phyloP scores from a whole-genome alignment of 305 asterid genomes.

The Solanum hybrid region DNA sequence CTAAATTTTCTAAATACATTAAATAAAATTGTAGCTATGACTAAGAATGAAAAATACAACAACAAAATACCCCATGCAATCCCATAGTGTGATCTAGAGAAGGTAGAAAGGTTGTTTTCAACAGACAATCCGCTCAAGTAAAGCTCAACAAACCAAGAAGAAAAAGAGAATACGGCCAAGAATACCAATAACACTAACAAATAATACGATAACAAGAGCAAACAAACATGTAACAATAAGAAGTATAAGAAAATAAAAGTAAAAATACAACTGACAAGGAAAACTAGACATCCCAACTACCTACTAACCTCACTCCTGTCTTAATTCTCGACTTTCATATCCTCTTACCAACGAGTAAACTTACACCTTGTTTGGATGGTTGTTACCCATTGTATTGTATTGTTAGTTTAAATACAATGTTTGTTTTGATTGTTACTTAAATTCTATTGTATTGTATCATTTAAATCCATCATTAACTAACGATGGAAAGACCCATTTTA shows the following conservation, averaged over 20 bases:
- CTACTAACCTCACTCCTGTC: too few species aligned
- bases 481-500: too few species aligned
- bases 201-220: not conserved
- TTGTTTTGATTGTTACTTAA: too few species aligned
- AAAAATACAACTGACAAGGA: not conserved
- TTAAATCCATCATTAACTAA: too few species aligned
- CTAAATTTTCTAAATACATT: not conserved
- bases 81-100: not conserved
- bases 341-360: too few species aligned
- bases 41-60: not conserved
- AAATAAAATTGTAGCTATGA: not conserved
- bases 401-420: too few species aligned
- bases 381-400: too few species aligned
- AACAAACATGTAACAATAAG: not conserved
- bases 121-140: not conserved
- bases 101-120: not conserved
- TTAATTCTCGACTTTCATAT: too few species aligned
- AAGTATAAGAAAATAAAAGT: not conserved
- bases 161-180: not conserved
- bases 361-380: too few species aligned
- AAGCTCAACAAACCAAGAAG: not conserved
- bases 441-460: too few species aligned
- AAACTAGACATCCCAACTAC: not conserved
- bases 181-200: not conserved
- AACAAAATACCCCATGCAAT: not conserved